Evolutionary conservation across 2,329 filamentous ascomycete species (phyloP).

Genomic region (Cladosporium cucumerinum): DNA sequence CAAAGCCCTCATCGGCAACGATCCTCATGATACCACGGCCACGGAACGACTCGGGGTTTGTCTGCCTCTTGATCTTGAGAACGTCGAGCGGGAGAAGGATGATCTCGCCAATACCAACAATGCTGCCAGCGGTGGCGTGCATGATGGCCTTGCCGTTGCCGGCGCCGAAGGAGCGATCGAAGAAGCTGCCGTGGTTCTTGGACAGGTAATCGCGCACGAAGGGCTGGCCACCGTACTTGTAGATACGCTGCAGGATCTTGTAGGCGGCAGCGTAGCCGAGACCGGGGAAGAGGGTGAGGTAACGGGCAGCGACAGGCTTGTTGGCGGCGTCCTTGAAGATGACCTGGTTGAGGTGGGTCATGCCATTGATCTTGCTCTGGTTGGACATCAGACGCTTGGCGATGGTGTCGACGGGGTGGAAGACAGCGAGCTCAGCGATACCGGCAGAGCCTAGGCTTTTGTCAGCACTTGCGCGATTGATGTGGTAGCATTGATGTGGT

Average conservation of each 20-base stretch:
- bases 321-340: slow-evolving; percentile 87
- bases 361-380: slow-evolving; percentile 65
- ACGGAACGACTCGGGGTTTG: slow-evolving; percentile 96
- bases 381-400: slow-evolving; percentile 99
- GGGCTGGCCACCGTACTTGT: slow-evolving; percentile 98
- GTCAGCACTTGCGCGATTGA: slow-evolving; percentile 13
- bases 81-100: slow-evolving; percentile 92
- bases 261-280: slow-evolving; percentile 96
- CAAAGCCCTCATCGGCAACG: slow-evolving; percentile 88
- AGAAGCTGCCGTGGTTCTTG: slow-evolving; percentile 73
- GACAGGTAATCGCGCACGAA: slow-evolving; percentile 87
- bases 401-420: slow-evolving; percentile 96
- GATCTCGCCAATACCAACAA: slow-evolving; percentile 97
- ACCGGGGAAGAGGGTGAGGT: slow-evolving; percentile 93
- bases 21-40: slow-evolving; percentile 89
- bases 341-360: slow-evolving; percentile 74
- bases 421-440: slow-evolving; percentile 88
- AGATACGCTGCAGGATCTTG: slow-evolving; percentile 95
- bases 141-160: slow-evolving; percentile 98
- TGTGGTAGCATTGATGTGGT: slow-evolving; percentile 20
- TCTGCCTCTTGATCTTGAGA: slow-evolving; percentile 99
- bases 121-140: slow-evolving; percentile 90
- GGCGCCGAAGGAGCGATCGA: slow-evolving; percentile 88
- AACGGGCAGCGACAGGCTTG: slow-evolving; percentile 70
- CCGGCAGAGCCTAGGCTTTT: slow-evolving; percentile 70